phyloP scores from a whole-genome alignment of 805 yeast species.

The Sungouiozyma intestinalis region DNA sequence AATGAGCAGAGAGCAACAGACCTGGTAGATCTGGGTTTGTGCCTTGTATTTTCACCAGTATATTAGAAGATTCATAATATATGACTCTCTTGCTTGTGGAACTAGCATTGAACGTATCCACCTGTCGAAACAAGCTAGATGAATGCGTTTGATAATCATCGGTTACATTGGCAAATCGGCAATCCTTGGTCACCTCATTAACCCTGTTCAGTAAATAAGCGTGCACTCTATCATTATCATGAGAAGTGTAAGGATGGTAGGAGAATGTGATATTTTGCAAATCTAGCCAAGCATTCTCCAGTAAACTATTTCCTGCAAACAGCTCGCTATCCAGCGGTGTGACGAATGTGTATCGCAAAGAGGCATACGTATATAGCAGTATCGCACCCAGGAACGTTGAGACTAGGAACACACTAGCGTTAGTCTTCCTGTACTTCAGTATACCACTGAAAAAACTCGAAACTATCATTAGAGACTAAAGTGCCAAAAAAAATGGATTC shows the following conservation, averaged over 20 bases:
- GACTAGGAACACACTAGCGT: conserved; percentile 47
- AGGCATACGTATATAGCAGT: conserved; percentile 26
- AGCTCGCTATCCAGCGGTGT: conserved; percentile 28
- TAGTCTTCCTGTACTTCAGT: conserved; percentile 65
- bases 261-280: conserved; percentile 55
- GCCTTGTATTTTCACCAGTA: conserved; percentile 70
- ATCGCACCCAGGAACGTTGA: conserved; percentile 37
- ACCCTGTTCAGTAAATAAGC: conserved; percentile 46
- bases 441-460: conserved; percentile 33
- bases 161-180: conserved; percentile 24
- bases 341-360: conserved; percentile 7
- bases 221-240: conserved; percentile 67
- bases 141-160: conserved; percentile 31
- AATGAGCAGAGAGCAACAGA: conserved; percentile 72
- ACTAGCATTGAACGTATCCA: conserved; percentile 36
- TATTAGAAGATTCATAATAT: conserved; percentile 76
- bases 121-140: conserved; percentile 41
- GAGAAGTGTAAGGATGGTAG: conserved; percentile 74
- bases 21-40: conserved; percentile 48
- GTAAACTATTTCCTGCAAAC: conserved; percentile 29
- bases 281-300: conserved; percentile 50
- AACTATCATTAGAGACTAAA: conserved; percentile 2
- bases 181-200: conserved; percentile 22
- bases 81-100: conserved; percentile 38
- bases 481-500: too few relatives aligned